Percentiles rank a stretch among this genome's conserved stretches.
These are phyloP conservation scores for Trichoderma sp. DNA, from an alignment of 2,329 filamentous ascomycete genomes.

Conservation along the genomic window DNA sequence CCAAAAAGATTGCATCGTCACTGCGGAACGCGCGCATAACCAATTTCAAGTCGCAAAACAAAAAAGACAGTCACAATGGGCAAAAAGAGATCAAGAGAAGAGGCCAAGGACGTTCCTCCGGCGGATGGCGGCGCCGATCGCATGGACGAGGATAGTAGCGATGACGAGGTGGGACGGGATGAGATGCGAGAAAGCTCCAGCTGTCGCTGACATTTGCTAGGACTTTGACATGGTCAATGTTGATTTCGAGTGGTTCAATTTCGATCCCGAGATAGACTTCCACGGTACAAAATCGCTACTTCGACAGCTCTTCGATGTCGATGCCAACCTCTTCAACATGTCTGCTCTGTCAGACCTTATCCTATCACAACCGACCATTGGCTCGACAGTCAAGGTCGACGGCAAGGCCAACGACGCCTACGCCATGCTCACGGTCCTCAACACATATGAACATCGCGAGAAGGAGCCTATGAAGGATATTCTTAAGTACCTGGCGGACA, in stretches of 20 bases:
- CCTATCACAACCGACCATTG: slow-evolving; percentile 81
- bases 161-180: slow-evolving; percentile 51
- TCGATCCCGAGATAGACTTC: slow-evolving; percentile 85
- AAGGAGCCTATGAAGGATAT: slow-evolving; percentile 72
- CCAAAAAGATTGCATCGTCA: slow-evolving; percentile 1
- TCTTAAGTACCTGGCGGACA: slow-evolving; percentile 67
- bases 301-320: slow-evolving; percentile 88
- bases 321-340: slow-evolving; percentile 82
- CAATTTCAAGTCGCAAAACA: not conserved
- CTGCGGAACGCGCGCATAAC: not conserved
- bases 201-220: slow-evolving; percentile 45
- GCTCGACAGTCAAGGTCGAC: slow-evolving; percentile 96
- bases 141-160: slow-evolving; percentile 55
- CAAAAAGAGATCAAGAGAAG: slow-evolving; percentile 54
- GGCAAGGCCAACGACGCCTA: slow-evolving; percentile 91
- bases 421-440: slow-evolving; percentile 86
- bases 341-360: slow-evolving; percentile 85
- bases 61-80: slow-evolving; percentile 43
- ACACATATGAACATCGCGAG: slow-evolving; percentile 75
- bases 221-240: slow-evolving; percentile 91
- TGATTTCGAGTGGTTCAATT: slow-evolving; percentile 99
- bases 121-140: slow-evolving; percentile 48
- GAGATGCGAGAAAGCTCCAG: not conserved
- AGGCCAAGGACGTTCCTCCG: slow-evolving; percentile 45
- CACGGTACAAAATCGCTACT: slow-evolving; percentile 89